Conservation (phyloP, 2,329 filamentous ascomycete species). For the Fusarium austroafricanum region DNA sequence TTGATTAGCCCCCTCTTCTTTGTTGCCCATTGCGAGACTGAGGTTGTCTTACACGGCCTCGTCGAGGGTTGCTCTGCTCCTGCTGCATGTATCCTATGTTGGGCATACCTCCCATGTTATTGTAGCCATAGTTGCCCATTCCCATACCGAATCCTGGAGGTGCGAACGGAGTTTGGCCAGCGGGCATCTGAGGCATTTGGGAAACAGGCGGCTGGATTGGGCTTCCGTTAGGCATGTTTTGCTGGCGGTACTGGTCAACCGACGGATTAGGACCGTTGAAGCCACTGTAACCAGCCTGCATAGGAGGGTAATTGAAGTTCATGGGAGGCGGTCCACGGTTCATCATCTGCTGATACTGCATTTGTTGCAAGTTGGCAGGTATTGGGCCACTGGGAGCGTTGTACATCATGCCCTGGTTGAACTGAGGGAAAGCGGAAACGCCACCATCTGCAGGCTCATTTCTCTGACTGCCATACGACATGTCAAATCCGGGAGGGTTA, state of each 20-base stretch:
- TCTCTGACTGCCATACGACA: slow-evolving; percentile 63
- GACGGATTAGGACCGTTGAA: slow-evolving; percentile 62
- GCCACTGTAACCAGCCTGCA: slow-evolving; percentile 67
- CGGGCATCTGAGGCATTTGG: slow-evolving; percentile 57
- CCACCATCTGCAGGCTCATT: slow-evolving; percentile 64
- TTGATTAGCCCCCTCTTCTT: slow-evolving; percentile 43
- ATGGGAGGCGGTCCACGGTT: slow-evolving; percentile 64
- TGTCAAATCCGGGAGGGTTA: slow-evolving; percentile 60
- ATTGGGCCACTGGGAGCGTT: slow-evolving; percentile 59
- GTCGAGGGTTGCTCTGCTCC: slow-evolving; percentile 66
- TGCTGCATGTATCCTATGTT: slow-evolving; percentile 64
- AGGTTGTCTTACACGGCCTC: slow-evolving; percentile 66
- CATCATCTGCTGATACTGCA: slow-evolving; percentile 72
- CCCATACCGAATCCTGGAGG: slow-evolving; percentile 64
- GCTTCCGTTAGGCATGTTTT: slow-evolving; percentile 62
- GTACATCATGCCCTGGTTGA: slow-evolving; percentile 65
- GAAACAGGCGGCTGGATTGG: slow-evolving; percentile 62
- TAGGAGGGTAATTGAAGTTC: slow-evolving; percentile 67
- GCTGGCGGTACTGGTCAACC: slow-evolving; percentile 68
- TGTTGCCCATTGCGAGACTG: slow-evolving; percentile 22
- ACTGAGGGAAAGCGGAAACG: slow-evolving; percentile 63
- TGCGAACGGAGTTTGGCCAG: slow-evolving; percentile 58
- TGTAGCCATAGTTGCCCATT: slow-evolving; percentile 60
- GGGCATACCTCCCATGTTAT: slow-evolving; percentile 59
- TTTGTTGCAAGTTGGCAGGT: slow-evolving; percentile 61